A percentile compares a stretch with the other conserved stretches of the same genome.
phyloP scores from a whole-genome alignment of 2,329 filamentous ascomycete genomes.

The Colletotrichum musae region DNA sequence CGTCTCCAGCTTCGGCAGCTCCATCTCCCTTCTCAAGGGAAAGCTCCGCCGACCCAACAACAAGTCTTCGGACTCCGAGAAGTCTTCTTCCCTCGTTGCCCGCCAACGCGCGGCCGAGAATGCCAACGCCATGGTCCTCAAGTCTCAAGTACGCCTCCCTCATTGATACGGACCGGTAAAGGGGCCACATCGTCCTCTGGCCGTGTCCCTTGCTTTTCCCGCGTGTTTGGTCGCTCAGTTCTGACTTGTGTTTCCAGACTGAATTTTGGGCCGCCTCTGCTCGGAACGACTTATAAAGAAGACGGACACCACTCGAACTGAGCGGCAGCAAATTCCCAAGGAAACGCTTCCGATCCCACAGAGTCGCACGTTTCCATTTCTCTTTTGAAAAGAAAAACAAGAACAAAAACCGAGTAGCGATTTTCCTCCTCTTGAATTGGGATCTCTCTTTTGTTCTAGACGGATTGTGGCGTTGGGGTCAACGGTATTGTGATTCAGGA shows the following conservation, averaged over 20 bases:
- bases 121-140: conserved; percentile 8
- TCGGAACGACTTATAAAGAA: conserved; percentile 20
- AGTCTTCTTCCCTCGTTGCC: conserved; percentile 28
- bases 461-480: neutral
- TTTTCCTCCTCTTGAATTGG: neutral
- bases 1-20: conserved; percentile 42
- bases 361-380: too few species aligned
- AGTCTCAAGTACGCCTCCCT: conserved; percentile 9
- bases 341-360: too few species aligned
- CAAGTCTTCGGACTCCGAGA: conserved; percentile 14
- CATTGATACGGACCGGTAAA: neutral
- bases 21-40: conserved; percentile 28
- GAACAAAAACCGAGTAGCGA: too few species aligned
- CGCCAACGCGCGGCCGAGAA: conserved; percentile 35
- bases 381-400: too few species aligned
- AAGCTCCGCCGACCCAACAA: conserved; percentile 9
- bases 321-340: too few species aligned
- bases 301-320: neutral
- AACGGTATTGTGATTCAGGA: neutral
- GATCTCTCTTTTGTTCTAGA: conserved; percentile 9
- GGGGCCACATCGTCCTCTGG: conserved; percentile 4
- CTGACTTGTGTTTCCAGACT: neutral
- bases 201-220: neutral
- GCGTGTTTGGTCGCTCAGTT: conserved; percentile 4
- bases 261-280: conserved; percentile 4